Percentiles rank a stretch among this genome's conserved stretches.
Evolutionary conservation across 768 basidiomycete species (phyloP).

Genomic region (Lentinus tigrinus): DNA sequence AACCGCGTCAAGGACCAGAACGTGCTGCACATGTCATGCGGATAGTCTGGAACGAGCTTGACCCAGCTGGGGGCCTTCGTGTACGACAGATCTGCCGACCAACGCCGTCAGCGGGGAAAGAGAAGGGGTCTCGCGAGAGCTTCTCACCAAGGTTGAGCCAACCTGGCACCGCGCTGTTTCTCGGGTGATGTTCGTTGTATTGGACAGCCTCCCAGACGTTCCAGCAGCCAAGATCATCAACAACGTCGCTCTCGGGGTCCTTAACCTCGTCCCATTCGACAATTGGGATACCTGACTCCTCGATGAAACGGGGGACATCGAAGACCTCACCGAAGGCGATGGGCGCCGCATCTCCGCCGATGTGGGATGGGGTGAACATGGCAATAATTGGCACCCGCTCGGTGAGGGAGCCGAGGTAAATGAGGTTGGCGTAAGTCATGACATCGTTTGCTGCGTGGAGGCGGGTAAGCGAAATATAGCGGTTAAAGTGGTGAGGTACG

Average conservation of each 20-base stretch:
- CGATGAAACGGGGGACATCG: slow-evolving; percentile 37
- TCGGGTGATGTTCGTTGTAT: slow-evolving; percentile 24
- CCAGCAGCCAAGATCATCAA: slow-evolving; percentile 44
- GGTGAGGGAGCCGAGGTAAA: slow-evolving; percentile 40
- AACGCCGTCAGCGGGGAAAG: not conserved
- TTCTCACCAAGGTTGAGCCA: slow-evolving; percentile 32
- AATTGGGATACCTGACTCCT: slow-evolving; percentile 35
- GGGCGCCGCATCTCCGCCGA: slow-evolving; percentile 33
- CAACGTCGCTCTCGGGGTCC: slow-evolving; percentile 26
- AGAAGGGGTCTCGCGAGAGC: not conserved
- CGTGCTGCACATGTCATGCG: slow-evolving; percentile 32
- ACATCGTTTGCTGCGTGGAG: slow-evolving; percentile 64
- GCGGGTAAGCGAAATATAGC: not conserved
- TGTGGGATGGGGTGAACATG: slow-evolving; percentile 41
- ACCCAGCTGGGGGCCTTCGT: slow-evolving; percentile 33
- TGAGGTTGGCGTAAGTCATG: slow-evolving; percentile 53
- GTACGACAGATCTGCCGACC: slow-evolving; percentile 34
- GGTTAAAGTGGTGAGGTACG: slow-evolving; percentile 9
- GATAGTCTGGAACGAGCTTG: slow-evolving; percentile 31
- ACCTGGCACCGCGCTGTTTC: slow-evolving; percentile 25
- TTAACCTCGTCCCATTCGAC: slow-evolving; percentile 46
- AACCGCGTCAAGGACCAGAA: slow-evolving; percentile 34
- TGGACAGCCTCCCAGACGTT: slow-evolving; percentile 39
- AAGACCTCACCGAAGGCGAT: slow-evolving; percentile 42
- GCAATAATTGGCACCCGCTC: slow-evolving; percentile 40